Conservation (phyloP, 371 early-diverging fungal species). For the Chytridium lagenaria region DNA sequence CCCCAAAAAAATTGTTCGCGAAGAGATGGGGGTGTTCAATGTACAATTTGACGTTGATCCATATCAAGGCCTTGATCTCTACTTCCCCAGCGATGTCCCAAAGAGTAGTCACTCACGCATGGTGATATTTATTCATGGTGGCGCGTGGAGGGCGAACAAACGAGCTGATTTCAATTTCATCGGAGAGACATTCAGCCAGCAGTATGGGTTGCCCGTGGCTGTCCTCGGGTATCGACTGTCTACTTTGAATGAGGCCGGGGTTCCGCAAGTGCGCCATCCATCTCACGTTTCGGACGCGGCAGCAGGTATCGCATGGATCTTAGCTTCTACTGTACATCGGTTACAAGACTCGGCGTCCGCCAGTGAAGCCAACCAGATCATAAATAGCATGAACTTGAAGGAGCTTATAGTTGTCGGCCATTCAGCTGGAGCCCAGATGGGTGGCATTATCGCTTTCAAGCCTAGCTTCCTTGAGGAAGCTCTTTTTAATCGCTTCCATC, state of each 20-base stretch:
- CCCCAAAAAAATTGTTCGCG: not conserved
- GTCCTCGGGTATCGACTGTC: conserved; percentile 72
- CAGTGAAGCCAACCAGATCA: conserved; percentile 60
- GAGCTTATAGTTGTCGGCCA: conserved; percentile 69
- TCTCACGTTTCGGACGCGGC: conserved; percentile 26
- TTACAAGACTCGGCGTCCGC: conserved; percentile 62
- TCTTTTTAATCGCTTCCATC: not conserved
- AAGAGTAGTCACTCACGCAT: conserved; percentile 58
- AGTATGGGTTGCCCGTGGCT: conserved; percentile 65
- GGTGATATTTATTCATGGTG: conserved; percentile 70
- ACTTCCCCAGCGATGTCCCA: not conserved
- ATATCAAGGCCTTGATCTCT: not conserved
- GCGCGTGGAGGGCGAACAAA: conserved; percentile 84
- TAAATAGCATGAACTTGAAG: conserved; percentile 16
- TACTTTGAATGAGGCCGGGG: not conserved
- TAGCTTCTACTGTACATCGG: not conserved
- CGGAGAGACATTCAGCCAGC: conserved; percentile 48
- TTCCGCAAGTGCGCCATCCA: conserved; percentile 27
- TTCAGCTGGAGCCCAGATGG: conserved; percentile 83
- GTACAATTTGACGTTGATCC: not conserved
- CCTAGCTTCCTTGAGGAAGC: conserved; percentile 50
- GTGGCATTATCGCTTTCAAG: conserved; percentile 63
- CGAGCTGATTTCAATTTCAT: conserved; percentile 47
- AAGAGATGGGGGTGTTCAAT: not conserved
- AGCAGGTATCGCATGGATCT: conserved; percentile 18